Evolutionary conservation across 2,329 filamentous ascomycete genomes (phyloP), one percentile per base, ranked within the genome.

Genomic region (Alternaria alternata): DNA sequence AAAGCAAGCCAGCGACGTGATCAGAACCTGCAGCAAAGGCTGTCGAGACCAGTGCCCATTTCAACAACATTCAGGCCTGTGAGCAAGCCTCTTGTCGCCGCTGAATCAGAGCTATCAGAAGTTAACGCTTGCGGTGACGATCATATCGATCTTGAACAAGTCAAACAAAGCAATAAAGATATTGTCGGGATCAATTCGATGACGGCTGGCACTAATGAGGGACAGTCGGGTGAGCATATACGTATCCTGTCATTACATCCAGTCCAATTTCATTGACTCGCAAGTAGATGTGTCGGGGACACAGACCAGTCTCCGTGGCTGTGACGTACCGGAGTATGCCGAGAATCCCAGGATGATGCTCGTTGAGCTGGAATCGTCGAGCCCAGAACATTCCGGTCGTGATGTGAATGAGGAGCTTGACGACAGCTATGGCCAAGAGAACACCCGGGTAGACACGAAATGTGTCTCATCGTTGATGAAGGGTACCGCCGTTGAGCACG

Each of bases 1-100:
- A 58, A 57, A 49, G 65, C 62, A 7, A 66, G 65, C 3, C 59
- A 59, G 38, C 62, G 62, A n/a, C 63, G 62, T 12, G 58, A 70
- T 18, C 38, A 49, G 12, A 59, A 64, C n/a, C 49, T 39, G 26
- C 56, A 12, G 14, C 52, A 41, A 11, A 58, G 24, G 12, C 26
- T 16, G 39, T 11, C n/a, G 41, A 47, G n/a, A 51, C 26, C 41
- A 16, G 43, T 20, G 11, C 51, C 58, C 11, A 20, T 11, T 6
- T 7, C 42, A 18, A 7, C 34, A 16, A 11, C 22, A n/a, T 4
- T 24, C 51, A 20, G 12, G n/a, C n/a, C 20, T 34, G 9, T 5
- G n/a, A 16, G 20, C 20, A 16, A 38, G 24, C n/a, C 14, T 22
- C 36, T 5, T 16, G 11, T 36, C 20, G 26, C 20, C n/a, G 1